Conservation (phyloP, 2,329 filamentous ascomycete species). For the Neonectria ditissima region DNA sequence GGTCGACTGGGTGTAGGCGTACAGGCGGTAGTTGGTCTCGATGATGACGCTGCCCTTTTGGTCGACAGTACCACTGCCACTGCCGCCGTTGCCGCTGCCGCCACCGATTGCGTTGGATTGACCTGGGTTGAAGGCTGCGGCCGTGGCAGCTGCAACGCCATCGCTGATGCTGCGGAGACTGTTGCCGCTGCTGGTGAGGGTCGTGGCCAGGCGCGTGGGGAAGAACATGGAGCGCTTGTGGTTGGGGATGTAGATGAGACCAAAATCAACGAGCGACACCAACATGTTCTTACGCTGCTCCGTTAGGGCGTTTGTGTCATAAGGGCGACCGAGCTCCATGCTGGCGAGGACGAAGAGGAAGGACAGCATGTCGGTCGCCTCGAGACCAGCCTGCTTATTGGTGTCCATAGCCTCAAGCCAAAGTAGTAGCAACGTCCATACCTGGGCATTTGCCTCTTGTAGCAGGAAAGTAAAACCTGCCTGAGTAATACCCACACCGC, state of each 20-base stretch:
- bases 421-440: conserved; percentile 93
- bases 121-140: conserved; percentile 53
- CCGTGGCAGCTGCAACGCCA: conserved; percentile 74
- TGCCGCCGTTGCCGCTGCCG: conserved; percentile 42
- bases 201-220: conserved; percentile 93
- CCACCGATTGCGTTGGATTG: conserved; percentile 52
- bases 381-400: conserved; percentile 72
- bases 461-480: conserved; percentile 94
- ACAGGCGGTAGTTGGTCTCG: conserved; percentile 97
- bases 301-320: conserved; percentile 86
- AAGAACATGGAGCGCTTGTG: conserved; percentile 76
- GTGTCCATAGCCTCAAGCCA: conserved; percentile 87
- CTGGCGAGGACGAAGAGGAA: conserved; percentile 97
- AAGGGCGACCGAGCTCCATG: conserved; percentile 90
- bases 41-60: conserved; percentile 89
- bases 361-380: conserved; percentile 92
- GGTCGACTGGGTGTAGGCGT: conserved; percentile 94
- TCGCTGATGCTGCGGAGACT: conserved; percentile 77
- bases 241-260: conserved; percentile 82
- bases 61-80: conserved; percentile 52
- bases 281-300: conserved; percentile 88
- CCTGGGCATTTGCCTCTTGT: conserved; percentile 95
- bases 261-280: conserved; percentile 90
- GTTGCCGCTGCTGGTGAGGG: conserved; percentile 85
- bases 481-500: conserved; percentile 85